Evolutionary conservation across 805 yeast genomes (phyloP).

Genomic region (Wickerhamiella spandovensis): DNA sequence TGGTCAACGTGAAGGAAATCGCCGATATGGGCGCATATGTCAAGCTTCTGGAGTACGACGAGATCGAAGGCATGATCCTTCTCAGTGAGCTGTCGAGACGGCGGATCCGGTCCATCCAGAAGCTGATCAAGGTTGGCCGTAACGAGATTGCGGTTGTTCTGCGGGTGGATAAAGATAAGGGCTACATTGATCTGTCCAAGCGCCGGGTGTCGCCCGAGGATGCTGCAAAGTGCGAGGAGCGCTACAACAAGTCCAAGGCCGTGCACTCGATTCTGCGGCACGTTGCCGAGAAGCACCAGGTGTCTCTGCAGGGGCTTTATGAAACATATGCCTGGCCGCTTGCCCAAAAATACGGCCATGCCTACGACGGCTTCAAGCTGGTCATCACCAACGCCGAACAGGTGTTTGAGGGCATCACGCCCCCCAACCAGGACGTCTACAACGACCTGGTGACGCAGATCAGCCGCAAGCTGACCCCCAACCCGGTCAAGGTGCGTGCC

Average conservation of each 20-base stretch:
- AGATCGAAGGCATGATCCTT: conserved; percentile 97
- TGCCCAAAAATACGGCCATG: conserved; percentile 90
- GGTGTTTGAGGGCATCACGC: conserved; percentile 66
- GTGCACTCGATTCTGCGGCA: conserved; percentile 97
- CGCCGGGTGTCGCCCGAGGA: conserved; percentile 98
- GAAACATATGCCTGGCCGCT: conserved; percentile 94
- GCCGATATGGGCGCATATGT: conserved; percentile 99
- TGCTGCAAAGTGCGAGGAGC: conserved; percentile 92
- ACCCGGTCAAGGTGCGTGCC: conserved; percentile 96
- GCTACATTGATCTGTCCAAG: conserved; percentile 92
- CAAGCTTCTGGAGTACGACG: conserved; percentile 88
- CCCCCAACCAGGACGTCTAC: conserved; percentile 62
- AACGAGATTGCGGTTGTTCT: conserved; percentile 96
- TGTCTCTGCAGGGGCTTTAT: conserved; percentile 75
- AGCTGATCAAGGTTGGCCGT: conserved; percentile 93
- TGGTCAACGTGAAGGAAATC: conserved; percentile 82
- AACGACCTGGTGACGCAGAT: conserved; percentile 80
- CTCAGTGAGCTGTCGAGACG: conserved; percentile 94
- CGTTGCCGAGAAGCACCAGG: conserved; percentile 91
- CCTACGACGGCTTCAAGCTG: conserved; percentile 92
- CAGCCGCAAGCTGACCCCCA: conserved; percentile 89
- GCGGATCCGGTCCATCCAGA: conserved; percentile 96
- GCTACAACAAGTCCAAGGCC: conserved; percentile 91
- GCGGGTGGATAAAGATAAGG: conserved; percentile 97
- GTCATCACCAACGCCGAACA: conserved; percentile 80